These are phyloP conservation scores for Trichoderma koningii DNA, from an alignment of 2,329 filamentous ascomycete genomes.

Conservation along the genomic window DNA sequence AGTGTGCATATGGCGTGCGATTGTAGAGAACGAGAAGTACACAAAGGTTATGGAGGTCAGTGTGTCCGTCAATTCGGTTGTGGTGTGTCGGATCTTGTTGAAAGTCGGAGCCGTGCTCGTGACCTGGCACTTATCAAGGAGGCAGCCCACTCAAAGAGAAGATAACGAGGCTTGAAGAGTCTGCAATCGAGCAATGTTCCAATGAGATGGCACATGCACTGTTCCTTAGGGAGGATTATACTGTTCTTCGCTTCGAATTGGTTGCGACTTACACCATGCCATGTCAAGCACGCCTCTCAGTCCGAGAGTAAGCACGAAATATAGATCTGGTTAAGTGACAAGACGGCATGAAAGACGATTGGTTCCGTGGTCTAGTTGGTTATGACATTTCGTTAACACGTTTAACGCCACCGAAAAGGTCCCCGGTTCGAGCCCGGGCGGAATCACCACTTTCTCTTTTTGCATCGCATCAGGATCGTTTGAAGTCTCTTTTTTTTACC, in stretches of 20 bases:
- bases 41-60: too few relatives aligned
- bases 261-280: too few relatives aligned
- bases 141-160: not conserved
- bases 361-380: constrained; percentile 27
- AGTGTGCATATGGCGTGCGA: not conserved
- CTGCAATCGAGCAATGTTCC: too few relatives aligned
- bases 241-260: too few relatives aligned
- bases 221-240: too few relatives aligned
- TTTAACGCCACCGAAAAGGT: constrained; percentile 26
- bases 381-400: constrained; percentile 27
- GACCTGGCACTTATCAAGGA: too few relatives aligned
- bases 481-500: not conserved
- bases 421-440: constrained; percentile 27
- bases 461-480: not conserved
- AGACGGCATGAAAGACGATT: not conserved
- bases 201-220: not conserved
- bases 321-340: too few relatives aligned
- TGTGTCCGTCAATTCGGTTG: too few relatives aligned
- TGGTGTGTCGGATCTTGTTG: too few relatives aligned
- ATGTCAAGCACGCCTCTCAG: too few relatives aligned
- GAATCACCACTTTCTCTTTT: constrained; percentile 22
- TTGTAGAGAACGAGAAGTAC: not conserved
- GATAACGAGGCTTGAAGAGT: not conserved
- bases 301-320: too few relatives aligned
- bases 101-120: too few relatives aligned